Conservation (phyloP, 2,329 filamentous ascomycete species). For the Colletotrichum sublineola region DNA sequence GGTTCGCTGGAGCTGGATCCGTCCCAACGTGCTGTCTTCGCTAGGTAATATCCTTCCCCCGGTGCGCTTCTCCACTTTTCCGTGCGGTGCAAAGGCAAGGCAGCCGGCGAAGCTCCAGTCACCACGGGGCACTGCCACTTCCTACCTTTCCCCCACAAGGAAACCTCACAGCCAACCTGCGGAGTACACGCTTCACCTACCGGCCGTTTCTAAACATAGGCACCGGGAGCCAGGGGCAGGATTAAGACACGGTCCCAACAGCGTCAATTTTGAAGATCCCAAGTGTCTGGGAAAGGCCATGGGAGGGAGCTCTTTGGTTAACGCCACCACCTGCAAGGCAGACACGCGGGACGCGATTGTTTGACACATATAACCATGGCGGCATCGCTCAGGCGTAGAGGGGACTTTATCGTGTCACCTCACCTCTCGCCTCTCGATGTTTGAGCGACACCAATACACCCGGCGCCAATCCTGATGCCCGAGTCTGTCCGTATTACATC, state of each 20-base stretch:
- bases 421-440: too few relatives aligned
- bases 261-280: background rate
- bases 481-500: background rate
- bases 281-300: background rate
- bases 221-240: background rate
- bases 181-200: background rate
- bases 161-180: background rate
- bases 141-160: background rate
- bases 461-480: background rate
- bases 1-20: background rate
- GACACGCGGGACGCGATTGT: background rate
- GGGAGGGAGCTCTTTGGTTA: background rate
- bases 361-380: slow-evolving; percentile 12
- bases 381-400: background rate
- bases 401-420: background rate
- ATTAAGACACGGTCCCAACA: slow-evolving; percentile 9
- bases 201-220: slow-evolving; percentile 24
- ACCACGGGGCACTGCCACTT: slow-evolving; percentile 16
- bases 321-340: background rate
- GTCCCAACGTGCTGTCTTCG: background rate
- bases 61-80: background rate
- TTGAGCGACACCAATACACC: background rate
- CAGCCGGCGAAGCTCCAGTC: slow-evolving; percentile 3
- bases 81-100: slow-evolving; percentile 2
- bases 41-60: background rate